Base-by-base conservation (phyloP, 495 filamentous ascomycete species). In the Hyaloscypha bicolor region DNA sequence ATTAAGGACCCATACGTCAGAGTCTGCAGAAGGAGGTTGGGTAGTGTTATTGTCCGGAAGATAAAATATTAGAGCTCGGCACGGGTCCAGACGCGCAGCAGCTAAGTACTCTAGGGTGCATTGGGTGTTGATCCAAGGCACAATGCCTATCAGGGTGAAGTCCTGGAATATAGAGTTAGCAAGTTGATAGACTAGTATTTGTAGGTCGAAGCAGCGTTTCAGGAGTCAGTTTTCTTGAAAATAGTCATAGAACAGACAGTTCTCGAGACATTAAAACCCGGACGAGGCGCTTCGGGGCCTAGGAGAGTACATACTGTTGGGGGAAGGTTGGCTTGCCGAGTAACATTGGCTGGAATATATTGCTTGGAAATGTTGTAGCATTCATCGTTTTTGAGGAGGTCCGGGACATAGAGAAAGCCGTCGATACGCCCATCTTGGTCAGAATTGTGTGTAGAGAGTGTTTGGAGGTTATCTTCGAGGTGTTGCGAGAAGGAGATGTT, bases 341-440 rank as follows among this genome's bases (percentile, higher is more conserved):
- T 94, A 52, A 86, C 92, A 75, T 93, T 93, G n/a, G 73, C 48
- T 0, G 94, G 92, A 14, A 97, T 80, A 66, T 85, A 86, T 4
- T 76, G 69, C 22, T 76, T 76, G 14, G 87, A 84, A 42, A 85
- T 74, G 31, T 87, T 77, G 64, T 81, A 80, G 76, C 94, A 97
- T 0, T 80, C 73, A 64, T 89, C 84, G 57, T 77, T 71, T 1
- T 66, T 52, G 6, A 77, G 70, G 22, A 96, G 85, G 61, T 83
- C 84, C 0, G 94, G 94, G 22, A 96, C 91, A 70, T 93, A 97
- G 42, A 97, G 80, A 4, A 97, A 82, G 45, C 94, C 94, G 63
- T 85, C 78, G 55, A 92, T 82, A 32, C 83, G 76, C 22, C 83
- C 85, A 59, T 83, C 85, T 11, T 79, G 73, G 21, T 82, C 78